phyloP scores from a whole-genome alignment of 2,329 filamentous ascomycete species.

The Neonectria sp. region DNA sequence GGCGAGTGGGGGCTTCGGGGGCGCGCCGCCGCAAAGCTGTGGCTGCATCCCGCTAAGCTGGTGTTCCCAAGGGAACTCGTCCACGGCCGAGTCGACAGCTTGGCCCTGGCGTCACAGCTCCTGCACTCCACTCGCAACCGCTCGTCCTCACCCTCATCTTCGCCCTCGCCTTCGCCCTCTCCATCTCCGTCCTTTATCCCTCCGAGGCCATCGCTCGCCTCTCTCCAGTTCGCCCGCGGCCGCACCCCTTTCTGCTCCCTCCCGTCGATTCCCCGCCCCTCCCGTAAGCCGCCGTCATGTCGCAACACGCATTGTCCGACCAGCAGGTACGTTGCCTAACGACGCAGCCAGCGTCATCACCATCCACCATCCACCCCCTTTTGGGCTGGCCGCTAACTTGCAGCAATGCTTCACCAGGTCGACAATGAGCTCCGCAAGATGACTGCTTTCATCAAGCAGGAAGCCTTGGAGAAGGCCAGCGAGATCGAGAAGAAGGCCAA shows the following conservation, averaged over 20 bases:
- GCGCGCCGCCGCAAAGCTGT: conserved; percentile 30
- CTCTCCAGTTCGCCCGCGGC: conserved; percentile 23
- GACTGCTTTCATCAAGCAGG: conserved; percentile 99
- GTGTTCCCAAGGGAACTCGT: conserved; percentile 26
- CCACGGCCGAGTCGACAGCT: conserved; percentile 31
- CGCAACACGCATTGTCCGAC: conserved; percentile 97
- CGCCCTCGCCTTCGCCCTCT: conserved; percentile 12
- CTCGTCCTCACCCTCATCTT: conserved; percentile 22
- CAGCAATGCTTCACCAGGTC: conserved; percentile 72
- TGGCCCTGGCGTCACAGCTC: conserved; percentile 51
- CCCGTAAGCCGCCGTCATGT: conserved; percentile 75
- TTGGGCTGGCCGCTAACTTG: conserved; percentile 34
- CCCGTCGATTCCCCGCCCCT: conserved; percentile 29
- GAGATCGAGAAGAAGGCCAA: conserved; percentile 99
- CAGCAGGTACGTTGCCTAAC: conserved; percentile 79
- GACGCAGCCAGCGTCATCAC: conserved; percentile 39
- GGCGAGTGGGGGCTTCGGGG: conserved; percentile 23
- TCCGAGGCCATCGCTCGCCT: conserved; percentile 42
- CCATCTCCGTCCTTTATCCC: conserved; percentile 39
- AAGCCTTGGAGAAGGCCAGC: conserved; percentile 95
- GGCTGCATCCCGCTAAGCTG: conserved; percentile 37
- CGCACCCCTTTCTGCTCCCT: conserved; percentile 12
- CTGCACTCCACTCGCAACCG: conserved; percentile 42
- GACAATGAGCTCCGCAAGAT: conserved; percentile 99
- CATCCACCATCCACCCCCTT: conserved; percentile 25